Conservation (phyloP, 83 land plant genomes). For the Picea abies region DNA sequence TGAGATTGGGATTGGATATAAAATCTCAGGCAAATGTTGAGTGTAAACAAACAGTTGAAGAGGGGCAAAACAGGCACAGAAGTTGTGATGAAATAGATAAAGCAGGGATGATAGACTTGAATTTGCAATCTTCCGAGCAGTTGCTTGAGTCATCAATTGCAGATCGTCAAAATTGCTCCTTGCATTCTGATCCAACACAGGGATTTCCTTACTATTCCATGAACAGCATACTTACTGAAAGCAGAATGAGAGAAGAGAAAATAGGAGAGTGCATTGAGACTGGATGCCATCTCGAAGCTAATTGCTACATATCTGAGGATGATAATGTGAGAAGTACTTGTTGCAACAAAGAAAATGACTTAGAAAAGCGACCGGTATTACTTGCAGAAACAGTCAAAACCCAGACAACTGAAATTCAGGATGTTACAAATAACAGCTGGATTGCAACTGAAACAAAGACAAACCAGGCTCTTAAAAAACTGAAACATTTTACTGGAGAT, state of each 20-base stretch:
- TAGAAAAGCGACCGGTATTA: not conserved
- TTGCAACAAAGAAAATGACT: not conserved
- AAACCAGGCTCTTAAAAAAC: not conserved
- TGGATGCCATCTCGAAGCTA: not conserved
- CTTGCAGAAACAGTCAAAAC: not conserved
- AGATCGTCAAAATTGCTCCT: not conserved
- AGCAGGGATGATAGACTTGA: slow-evolving; percentile 12
- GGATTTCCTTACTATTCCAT: not conserved
- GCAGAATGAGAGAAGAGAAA: not conserved
- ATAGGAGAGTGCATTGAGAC: not conserved
- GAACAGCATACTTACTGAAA: not conserved
- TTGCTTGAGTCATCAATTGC: slow-evolving; percentile 9
- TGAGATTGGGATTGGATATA: not conserved
- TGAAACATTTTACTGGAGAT: not conserved
- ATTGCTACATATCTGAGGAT: not conserved
- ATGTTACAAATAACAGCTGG: not conserved
- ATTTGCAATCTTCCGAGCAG: slow-evolving; percentile 11
- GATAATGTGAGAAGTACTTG: not conserved
- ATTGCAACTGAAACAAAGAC: not conserved
- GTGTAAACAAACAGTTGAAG: not conserved
- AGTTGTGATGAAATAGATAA: not conserved
- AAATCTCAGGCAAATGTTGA: slow-evolving; percentile 7
- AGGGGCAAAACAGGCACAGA: not conserved
- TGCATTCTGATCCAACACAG: not conserved
- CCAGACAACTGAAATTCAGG: not conserved